Conservation (phyloP, 306 rosid genomes). For the Vigna nakashimae region DNA sequence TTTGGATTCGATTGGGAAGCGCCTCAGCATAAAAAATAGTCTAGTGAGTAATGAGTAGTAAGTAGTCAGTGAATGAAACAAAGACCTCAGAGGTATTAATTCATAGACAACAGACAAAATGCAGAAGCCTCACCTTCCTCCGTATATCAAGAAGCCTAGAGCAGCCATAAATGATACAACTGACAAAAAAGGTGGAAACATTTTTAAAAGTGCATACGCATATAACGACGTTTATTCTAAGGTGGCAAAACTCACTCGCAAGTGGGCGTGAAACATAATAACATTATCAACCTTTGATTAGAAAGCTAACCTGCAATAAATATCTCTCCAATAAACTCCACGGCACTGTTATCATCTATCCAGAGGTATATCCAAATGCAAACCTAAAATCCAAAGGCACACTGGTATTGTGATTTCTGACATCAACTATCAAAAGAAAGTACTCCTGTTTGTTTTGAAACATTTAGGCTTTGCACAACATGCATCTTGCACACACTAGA, state of each 20-base stretch:
- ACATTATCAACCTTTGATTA: constrained; percentile 12
- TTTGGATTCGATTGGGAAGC: constrained; percentile 96
- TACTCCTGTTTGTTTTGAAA: constrained; percentile 21
- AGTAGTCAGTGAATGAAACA: constrained; percentile 21
- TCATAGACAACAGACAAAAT: constrained; percentile 32
- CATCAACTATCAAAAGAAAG: constrained; percentile 15
- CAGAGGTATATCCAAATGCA: constrained; percentile 92
- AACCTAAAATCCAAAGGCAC: constrained; percentile 58
- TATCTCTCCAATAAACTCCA: constrained; percentile 73
- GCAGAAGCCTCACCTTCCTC: constrained; percentile 86
- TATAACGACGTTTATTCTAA: constrained; percentile 13
- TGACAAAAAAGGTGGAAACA: constrained; percentile 44
- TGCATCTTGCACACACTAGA: constrained; percentile 27
- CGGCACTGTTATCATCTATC: constrained; percentile 65
- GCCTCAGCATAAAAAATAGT: constrained; percentile 96
- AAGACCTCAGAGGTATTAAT: constrained; percentile 36
- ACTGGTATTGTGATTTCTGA: constrained; percentile 34
- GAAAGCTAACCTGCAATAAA: constrained; percentile 86
- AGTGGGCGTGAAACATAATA: constrained; percentile 32
- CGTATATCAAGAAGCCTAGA: constrained; percentile 87
- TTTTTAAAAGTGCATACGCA: constrained; percentile 14
- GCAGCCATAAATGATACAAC: constrained; percentile 91
- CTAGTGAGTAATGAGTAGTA: constrained; percentile 43
- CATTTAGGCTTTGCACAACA: constrained; percentile 24
- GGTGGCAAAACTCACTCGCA: constrained; percentile 31